Evolutionary conservation across 2,329 filamentous ascomycete genomes (phyloP).

Genomic region (Aspergillus neotritici): DNA sequence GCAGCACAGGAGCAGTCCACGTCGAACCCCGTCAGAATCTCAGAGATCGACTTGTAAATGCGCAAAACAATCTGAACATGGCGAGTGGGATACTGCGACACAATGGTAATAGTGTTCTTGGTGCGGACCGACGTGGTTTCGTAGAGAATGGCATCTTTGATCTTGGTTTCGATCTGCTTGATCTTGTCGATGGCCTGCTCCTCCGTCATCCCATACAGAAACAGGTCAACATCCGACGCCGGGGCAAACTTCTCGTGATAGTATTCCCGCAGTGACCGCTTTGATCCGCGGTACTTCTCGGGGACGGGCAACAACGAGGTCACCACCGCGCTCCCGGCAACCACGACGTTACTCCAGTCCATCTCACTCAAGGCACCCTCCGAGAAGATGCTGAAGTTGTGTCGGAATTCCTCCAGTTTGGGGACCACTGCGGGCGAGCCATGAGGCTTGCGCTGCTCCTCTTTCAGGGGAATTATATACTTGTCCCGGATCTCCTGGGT

Average conservation of each 20-base stretch:
- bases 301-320: constrained; percentile 71
- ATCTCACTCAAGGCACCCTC: constrained; percentile 70
- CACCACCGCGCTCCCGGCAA: constrained; percentile 72
- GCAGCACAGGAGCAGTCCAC: constrained; percentile 79
- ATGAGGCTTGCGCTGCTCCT: constrained; percentile 54
- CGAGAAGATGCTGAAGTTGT: constrained; percentile 76
- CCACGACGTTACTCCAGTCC: constrained; percentile 78
- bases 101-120: constrained; percentile 82
- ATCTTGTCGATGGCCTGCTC: constrained; percentile 78
- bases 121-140: constrained; percentile 80
- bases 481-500: constrained; percentile 24
- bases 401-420: constrained; percentile 64
- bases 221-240: constrained; percentile 81
- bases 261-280: constrained; percentile 60
- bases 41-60: constrained; percentile 75
- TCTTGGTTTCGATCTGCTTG: constrained; percentile 68
- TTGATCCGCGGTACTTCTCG: constrained; percentile 55
- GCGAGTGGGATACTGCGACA: constrained; percentile 73
- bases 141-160: constrained; percentile 71
- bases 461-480: constrained; percentile 31
- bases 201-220: constrained; percentile 73
- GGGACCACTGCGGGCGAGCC: constrained; percentile 64
- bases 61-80: constrained; percentile 83
- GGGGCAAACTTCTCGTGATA: constrained; percentile 78
- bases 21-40: constrained; percentile 83